Evolutionary conservation across 257 asterid species (phyloP).

Genomic region (Plantago major): DNA sequence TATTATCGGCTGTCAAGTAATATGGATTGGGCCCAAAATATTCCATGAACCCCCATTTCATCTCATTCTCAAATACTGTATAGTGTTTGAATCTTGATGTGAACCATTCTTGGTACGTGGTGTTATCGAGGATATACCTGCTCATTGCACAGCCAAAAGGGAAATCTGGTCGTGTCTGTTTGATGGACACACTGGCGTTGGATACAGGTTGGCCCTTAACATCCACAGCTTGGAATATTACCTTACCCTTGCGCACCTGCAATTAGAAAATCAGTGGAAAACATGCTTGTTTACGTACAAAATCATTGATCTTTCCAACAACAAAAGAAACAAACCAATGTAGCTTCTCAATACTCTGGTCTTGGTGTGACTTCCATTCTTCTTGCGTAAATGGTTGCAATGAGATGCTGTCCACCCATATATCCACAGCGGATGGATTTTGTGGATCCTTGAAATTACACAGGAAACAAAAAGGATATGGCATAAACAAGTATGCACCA

Average conservation of each 20-base stretch:
- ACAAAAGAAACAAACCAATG: not conserved
- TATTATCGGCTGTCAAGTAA: constrained; percentile 20
- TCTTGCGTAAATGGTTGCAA: constrained; percentile 28
- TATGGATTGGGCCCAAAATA: not conserved
- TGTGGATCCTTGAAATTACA: not conserved
- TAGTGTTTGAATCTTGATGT: constrained; percentile 20
- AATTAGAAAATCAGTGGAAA: not conserved
- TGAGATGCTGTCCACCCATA: constrained; percentile 31
- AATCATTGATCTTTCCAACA: too few relatives aligned
- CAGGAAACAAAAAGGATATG: not conserved
- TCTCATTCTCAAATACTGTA: constrained; percentile 29
- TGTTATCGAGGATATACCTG: constrained; percentile 1
- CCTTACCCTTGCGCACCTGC: constrained; percentile 30
- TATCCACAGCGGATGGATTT: constrained; percentile 10
- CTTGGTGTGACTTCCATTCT: constrained; percentile 35
- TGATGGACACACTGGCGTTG: constrained; percentile 24
- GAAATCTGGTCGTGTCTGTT: constrained; percentile 20
- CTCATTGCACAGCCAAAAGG: constrained; percentile 27
- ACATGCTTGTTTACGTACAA: not conserved
- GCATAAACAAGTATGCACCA: not conserved
- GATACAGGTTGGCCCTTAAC: constrained; percentile 11
- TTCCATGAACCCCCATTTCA: constrained; percentile 21
- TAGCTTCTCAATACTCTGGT: constrained; percentile 21
- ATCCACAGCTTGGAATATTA: constrained; percentile 23
- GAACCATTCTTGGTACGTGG: constrained; percentile 24